phyloP scores from a whole-genome alignment of 202 grass and related monocot species.

The Carex sylvatica region DNA sequence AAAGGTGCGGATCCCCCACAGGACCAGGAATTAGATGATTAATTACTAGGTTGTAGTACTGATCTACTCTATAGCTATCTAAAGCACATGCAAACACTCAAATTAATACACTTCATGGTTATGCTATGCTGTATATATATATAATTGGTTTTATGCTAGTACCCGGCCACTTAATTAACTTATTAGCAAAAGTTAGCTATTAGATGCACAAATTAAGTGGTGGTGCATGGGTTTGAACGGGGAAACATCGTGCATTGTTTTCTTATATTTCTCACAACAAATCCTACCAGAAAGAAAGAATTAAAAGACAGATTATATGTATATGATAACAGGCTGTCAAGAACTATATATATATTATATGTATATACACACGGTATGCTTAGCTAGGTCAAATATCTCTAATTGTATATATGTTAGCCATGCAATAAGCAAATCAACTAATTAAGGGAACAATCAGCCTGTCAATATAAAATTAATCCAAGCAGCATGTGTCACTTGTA shows the following conservation, averaged over 20 bases:
- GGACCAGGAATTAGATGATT: too few relatives aligned
- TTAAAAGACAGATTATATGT: background rate
- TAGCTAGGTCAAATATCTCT: background rate
- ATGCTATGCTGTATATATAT: too few relatives aligned
- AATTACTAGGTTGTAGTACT: too few relatives aligned
- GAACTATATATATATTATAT: background rate
- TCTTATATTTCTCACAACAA: background rate
- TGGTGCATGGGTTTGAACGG: background rate
- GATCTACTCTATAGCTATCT: too few relatives aligned
- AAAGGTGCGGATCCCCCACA: too few relatives aligned
- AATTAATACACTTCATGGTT: too few relatives aligned
- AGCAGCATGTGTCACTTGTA: constrained; percentile 15
- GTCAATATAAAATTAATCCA: constrained; percentile 14
- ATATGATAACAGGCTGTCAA: constrained; percentile 1
- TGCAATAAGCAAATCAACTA: constrained; percentile 5
- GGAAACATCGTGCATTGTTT: background rate
- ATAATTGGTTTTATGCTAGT: background rate
- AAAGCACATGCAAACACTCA: too few relatives aligned
- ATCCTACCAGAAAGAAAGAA: constrained; percentile 6
- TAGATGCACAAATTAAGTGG: background rate
- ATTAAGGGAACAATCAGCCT: background rate
- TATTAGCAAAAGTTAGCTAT: background rate
- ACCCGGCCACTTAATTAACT: constrained; percentile 1
- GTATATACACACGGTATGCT: background rate
- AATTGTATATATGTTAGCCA: background rate